Percentiles rank a stretch among this genome's conserved stretches.
phyloP scores from a whole-genome alignment of 2,329 filamentous ascomycete species.

The Sarocladium strictum region DNA sequence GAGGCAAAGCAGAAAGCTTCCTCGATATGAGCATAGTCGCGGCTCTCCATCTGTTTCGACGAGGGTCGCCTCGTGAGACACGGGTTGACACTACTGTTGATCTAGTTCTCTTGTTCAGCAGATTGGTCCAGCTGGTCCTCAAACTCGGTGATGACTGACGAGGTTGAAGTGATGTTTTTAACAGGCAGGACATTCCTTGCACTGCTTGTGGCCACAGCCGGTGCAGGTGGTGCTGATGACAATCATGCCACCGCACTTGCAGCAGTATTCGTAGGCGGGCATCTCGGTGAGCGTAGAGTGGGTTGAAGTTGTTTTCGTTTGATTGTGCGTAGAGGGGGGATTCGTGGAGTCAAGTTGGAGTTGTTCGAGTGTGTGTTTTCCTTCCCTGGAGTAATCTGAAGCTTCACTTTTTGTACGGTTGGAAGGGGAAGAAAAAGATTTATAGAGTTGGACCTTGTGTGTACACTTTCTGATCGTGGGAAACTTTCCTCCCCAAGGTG shows the following conservation, averaged over 20 bases:
- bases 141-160: too few species aligned
- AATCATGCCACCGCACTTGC: constrained; percentile 49
- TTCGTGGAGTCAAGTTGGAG: too few species aligned
- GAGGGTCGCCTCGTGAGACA: too few species aligned
- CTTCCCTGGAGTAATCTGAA: too few species aligned
- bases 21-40: neutral
- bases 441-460: neutral
- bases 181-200: constrained; percentile 36
- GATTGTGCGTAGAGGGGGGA: constrained; percentile 10
- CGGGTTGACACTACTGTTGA: too few species aligned
- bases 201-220: constrained; percentile 44
- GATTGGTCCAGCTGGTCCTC: too few species aligned
- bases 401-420: too few species aligned
- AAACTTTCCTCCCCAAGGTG: neutral
- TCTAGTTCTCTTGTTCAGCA: too few species aligned
- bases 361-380: constrained; percentile 5
- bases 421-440: neutral
- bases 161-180: constrained; percentile 20
- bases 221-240: constrained; percentile 51
- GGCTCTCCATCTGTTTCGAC: neutral
- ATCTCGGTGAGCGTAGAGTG: constrained; percentile 21
- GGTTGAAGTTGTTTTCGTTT: constrained; percentile 11
- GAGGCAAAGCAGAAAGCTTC: neutral
- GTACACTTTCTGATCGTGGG: neutral
- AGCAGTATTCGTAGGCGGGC: constrained; percentile 47